Evolutionary conservation across 164 flowering plant species (phyloP).

Genomic region (Chimonanthus praecox): DNA sequence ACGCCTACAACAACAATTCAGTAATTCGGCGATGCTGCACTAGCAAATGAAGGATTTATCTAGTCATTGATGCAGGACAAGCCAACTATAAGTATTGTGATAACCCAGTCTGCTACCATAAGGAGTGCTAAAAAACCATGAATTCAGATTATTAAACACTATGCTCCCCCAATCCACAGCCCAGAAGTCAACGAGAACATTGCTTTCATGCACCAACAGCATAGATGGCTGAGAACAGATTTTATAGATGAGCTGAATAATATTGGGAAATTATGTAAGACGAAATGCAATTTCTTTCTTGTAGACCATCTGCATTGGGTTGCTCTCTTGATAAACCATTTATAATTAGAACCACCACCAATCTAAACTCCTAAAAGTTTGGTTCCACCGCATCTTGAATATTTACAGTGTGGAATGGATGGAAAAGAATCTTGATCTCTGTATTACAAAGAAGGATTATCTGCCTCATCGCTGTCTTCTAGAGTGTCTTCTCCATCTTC

Average conservation of each 20-base stretch:
- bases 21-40: too few species aligned
- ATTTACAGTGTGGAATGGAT: not conserved
- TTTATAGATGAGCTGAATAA: not conserved
- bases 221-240: not conserved
- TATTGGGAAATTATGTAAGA: too few species aligned
- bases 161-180: not conserved
- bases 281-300: not conserved
- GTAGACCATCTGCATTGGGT: not conserved
- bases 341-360: not conserved
- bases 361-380: not conserved
- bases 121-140: too few species aligned
- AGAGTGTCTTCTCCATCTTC: constrained; percentile 15
- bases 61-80: too few species aligned
- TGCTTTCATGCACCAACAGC: not conserved
- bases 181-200: not conserved
- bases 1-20: too few species aligned
- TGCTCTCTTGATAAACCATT: not conserved
- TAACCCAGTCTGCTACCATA: too few species aligned
- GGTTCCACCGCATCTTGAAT: not conserved
- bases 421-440: not conserved
- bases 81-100: too few species aligned
- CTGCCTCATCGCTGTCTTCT: constrained; percentile 13
- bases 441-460: not conserved
- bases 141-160: too few species aligned
- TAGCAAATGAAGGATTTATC: too few species aligned